Evolutionary conservation across 371 early-diverging fungal species (phyloP).

Genomic region (Coelomomyces lativittatus): DNA sequence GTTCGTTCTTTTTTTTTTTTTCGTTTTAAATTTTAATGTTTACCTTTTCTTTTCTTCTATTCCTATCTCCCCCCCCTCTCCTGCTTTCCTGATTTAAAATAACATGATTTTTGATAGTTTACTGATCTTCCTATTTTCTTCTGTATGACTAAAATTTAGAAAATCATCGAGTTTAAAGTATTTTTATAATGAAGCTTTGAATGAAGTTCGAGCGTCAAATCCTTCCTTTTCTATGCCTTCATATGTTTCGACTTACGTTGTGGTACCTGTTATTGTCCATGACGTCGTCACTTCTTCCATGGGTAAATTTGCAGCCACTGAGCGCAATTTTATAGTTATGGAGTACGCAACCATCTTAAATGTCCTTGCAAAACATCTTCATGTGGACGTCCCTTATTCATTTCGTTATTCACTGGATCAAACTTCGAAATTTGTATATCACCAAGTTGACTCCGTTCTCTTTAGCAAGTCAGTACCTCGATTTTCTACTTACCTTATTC

Average conservation of each 20-base stretch:
- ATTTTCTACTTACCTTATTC: constrained; percentile 1
- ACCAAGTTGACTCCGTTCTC: constrained; percentile 4
- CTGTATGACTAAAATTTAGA: no score
- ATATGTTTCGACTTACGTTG: background rate
- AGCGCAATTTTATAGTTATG: background rate
- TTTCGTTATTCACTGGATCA: background rate
- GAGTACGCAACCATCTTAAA: constrained; percentile 4
- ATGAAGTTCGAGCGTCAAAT: background rate
- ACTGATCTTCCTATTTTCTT: no score
- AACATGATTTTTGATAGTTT: no score
- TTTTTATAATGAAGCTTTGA: background rate
- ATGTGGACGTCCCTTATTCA: background rate
- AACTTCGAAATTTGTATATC: background rate
- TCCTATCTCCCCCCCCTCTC: no score
- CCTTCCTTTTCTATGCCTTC: background rate
- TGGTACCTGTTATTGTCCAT: background rate
- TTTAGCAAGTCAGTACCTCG: constrained; percentile 4
- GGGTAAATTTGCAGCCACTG: constrained; percentile 3
- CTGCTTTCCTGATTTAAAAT: no score
- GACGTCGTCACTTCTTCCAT: background rate
- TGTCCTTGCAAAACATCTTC: constrained; percentile 1
- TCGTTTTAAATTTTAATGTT: background rate
- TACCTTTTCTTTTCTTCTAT: background rate
- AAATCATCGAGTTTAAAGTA: no score
- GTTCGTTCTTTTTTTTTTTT: background rate